Evolutionary conservation across 108 stramenopile species (phyloP), one percentile per base, ranked within the genome.

Genomic region (Fragilariopsis cylindrus): DNA sequence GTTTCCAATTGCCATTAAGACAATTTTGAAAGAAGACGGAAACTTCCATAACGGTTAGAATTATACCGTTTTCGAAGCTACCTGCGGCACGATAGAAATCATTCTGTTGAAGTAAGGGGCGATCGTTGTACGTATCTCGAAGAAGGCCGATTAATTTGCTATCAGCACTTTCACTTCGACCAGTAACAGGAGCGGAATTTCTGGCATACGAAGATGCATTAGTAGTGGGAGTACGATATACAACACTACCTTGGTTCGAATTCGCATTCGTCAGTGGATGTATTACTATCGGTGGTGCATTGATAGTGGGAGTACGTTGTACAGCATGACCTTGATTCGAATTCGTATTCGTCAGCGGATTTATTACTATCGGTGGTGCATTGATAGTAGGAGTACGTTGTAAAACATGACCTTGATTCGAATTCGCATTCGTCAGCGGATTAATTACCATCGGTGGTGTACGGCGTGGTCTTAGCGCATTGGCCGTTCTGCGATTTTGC

Each of bases 51-150:
- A 66, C 43, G 15, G 80, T 76, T 7, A 81, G 49, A 12, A 81
- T 54, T 7, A 40, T 48, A 7, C 80, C 80, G 48, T 69, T 47
- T 43, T 30, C 30, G 30, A 2, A 30, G 30, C 30, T 30, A 30
- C 30, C 45, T 48, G 73, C 79, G 16, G 80, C 57, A 19, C 60
- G 60, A 53, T 75, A 76, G 18, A 81, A 52, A 70, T 81, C 52
- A 30, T 12, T 8, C 4, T 42, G 5, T 2, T 48, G 13, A 7
- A 76, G 16, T 8, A 42, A 39, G 7, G 45, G 65, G n/a, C 65
- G 73, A 12, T 48, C 13, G 9, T 6, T 52, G 70, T 40, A 45
- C 12, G 57, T 71, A 5, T 58, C 56, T 11, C 16, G 57, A 52
- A 52, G 50, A 13, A 52, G 50, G 50, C 50, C 9, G 50, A 52